These are phyloP conservation scores for Penicillium sp. DNA, from an alignment of 2,329 filamentous ascomycete genomes.

Conservation along the genomic window DNA sequence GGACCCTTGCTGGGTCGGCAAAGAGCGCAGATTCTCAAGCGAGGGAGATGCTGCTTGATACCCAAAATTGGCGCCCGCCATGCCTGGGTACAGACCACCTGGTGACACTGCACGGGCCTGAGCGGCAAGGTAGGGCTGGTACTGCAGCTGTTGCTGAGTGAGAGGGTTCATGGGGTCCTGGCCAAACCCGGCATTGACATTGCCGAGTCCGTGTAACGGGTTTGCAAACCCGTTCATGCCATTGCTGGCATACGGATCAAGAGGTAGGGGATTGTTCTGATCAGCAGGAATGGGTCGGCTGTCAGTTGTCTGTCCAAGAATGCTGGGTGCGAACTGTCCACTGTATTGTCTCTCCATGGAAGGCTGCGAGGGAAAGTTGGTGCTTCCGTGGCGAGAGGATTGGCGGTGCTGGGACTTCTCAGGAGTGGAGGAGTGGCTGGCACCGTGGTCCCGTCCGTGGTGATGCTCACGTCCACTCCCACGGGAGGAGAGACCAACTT, in stretches of 20 bases:
- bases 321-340: slow-evolving; percentile 38
- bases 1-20: slow-evolving; percentile 39
- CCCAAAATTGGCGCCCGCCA: slow-evolving; percentile 46
- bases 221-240: slow-evolving; percentile 32
- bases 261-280: slow-evolving; percentile 32
- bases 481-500: slow-evolving; percentile 76
- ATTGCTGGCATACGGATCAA: slow-evolving; percentile 40
- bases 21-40: slow-evolving; percentile 41
- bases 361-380: slow-evolving; percentile 37
- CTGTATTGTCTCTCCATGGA: slow-evolving; percentile 44
- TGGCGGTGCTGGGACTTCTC: slow-evolving; percentile 47
- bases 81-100: slow-evolving; percentile 46
- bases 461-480: slow-evolving; percentile 41
- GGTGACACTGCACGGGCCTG: slow-evolving; percentile 44
- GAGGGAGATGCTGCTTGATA: slow-evolving; percentile 44
- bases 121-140: slow-evolving; percentile 54
- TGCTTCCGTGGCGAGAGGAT: slow-evolving; percentile 41
- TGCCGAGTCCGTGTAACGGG: slow-evolving; percentile 30
- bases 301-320: slow-evolving; percentile 38
- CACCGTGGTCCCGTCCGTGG: slow-evolving; percentile 37
- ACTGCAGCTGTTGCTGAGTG: slow-evolving; percentile 54
- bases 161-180: slow-evolving; percentile 44
- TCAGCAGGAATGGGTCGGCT: slow-evolving; percentile 40
- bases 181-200: slow-evolving; percentile 33
- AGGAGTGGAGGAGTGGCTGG: slow-evolving; percentile 32